phyloP scores from a whole-genome alignment of 768 basidiomycete genomes.

The Porpolomopsis calyptriformis region DNA sequence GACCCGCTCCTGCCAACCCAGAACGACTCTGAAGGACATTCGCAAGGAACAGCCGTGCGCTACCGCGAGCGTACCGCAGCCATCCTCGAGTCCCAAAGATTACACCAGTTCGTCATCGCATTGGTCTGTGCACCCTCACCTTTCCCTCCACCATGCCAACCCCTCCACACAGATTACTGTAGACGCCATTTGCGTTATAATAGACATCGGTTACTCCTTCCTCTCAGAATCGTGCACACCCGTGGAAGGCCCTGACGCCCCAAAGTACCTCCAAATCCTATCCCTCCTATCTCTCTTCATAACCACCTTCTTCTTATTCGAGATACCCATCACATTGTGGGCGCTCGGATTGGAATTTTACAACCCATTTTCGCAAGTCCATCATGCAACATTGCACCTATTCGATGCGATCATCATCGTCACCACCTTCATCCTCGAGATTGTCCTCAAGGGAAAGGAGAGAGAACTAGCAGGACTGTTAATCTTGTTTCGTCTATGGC shows the following conservation, averaged over 20 bases:
- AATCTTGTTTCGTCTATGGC: conserved; percentile 69
- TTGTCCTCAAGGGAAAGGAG: conserved; percentile 55
- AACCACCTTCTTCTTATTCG: conserved; percentile 61
- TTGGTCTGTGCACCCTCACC: conserved; percentile 33
- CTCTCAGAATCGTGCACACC: conserved; percentile 43
- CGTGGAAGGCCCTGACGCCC: conserved; percentile 30
- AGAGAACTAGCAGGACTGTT: conserved; percentile 62
- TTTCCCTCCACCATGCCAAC: neutral
- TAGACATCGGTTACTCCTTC: conserved; percentile 60
- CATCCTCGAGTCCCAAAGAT: conserved; percentile 39
- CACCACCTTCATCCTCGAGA: conserved; percentile 64
- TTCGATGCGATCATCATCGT: conserved; percentile 67
- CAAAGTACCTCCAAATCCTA: conserved; percentile 54
- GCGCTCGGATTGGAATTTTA: conserved; percentile 54
- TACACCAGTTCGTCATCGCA: conserved; percentile 49
- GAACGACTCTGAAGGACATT: conserved; percentile 3
- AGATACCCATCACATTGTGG: conserved; percentile 65
- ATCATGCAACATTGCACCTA: conserved; percentile 54
- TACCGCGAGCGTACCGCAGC: conserved; percentile 29
- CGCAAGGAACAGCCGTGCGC: neutral
- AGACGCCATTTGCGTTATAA: conserved; percentile 62
- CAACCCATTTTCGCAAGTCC: conserved; percentile 44
- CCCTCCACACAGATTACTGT: conserved; percentile 35
- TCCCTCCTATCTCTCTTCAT: conserved; percentile 55
- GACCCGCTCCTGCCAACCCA: conserved; percentile 33